phyloP scores from a whole-genome alignment of 257 asterid genomes.

The Scutellaria baicalensis region DNA sequence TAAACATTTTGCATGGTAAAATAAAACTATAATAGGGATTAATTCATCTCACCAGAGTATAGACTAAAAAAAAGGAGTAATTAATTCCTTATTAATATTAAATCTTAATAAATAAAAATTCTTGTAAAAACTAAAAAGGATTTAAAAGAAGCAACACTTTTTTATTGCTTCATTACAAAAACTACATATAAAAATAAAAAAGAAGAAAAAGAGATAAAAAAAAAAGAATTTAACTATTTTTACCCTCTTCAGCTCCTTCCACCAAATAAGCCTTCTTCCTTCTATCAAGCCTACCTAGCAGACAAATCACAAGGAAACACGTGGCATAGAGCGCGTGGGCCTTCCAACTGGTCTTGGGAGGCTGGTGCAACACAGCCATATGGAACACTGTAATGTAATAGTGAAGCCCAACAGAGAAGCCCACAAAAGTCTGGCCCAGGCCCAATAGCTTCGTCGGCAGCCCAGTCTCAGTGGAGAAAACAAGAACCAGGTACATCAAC shows the following conservation, averaged over 20 bases:
- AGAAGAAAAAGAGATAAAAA: background rate
- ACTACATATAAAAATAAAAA: background rate
- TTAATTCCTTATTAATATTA: background rate
- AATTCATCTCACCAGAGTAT: too few relatives aligned
- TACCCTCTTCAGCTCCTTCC: constrained; percentile 73
- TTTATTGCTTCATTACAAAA: constrained; percentile 15
- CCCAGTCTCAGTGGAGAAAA: constrained; percentile 73
- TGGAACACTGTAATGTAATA: constrained; percentile 84
- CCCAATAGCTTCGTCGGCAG: constrained; percentile 48
- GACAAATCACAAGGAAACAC: constrained; percentile 70
- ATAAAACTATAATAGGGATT: too few relatives aligned
- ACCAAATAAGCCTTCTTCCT: constrained; percentile 73
- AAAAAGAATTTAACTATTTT: constrained; percentile 33
- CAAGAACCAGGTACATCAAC: constrained; percentile 70
- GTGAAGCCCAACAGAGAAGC: constrained; percentile 89
- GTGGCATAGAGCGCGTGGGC: constrained; percentile 72
- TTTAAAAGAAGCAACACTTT: constrained; percentile 12
- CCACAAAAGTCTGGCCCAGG: constrained; percentile 81
- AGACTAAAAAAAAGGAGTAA: background rate
- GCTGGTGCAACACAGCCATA: constrained; percentile 67
- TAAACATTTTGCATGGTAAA: too few relatives aligned
- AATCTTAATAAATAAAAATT: constrained; percentile 17
- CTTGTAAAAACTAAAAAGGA: background rate
- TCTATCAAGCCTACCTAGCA: constrained; percentile 51
- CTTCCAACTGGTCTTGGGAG: constrained; percentile 82